A percentile compares a stretch with the other conserved stretches of the same genome.
Evolutionary conservation across 495 filamentous ascomycete genomes (phyloP).

Genomic region (Aspergillus mulundensis): DNA sequence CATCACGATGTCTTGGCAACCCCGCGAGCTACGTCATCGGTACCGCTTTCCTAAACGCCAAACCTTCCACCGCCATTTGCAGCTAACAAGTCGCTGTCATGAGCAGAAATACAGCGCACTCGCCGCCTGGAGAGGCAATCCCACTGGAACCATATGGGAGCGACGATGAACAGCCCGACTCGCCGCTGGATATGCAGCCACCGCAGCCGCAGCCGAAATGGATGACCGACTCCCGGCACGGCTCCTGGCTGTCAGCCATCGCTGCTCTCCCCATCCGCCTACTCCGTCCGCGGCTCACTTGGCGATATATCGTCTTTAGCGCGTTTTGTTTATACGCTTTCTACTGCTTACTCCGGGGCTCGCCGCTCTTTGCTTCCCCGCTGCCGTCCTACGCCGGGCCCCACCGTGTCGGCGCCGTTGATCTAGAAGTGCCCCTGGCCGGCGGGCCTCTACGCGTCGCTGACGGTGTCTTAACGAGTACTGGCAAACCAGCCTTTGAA

Average conservation of each 20-base stretch:
- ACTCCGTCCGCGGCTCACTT: not conserved
- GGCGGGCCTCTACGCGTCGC: conserved; percentile 3
- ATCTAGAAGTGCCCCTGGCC: not conserved
- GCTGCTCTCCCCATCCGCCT: not conserved
- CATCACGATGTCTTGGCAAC: not conserved
- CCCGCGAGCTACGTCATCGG: not conserved
- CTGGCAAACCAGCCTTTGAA: conserved; percentile 1
- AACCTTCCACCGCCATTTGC: not conserved
- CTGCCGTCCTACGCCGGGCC: conserved; percentile 3
- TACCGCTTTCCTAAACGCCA: not conserved
- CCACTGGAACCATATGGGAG: not conserved
- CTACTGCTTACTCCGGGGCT: not conserved
- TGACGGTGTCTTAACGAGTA: not conserved
- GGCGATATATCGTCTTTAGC: not conserved
- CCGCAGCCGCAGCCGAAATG: not conserved
- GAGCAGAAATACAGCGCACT: not conserved
- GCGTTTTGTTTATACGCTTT: not conserved
- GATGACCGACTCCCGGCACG: not conserved
- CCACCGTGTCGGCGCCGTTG: conserved; percentile 1
- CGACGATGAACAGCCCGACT: conserved; percentile 1
- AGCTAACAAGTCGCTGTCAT: not conserved
- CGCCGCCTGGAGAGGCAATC: not conserved
- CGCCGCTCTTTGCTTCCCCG: not conserved
- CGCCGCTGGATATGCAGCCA: not conserved
- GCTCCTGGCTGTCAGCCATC: not conserved